phyloP scores from a whole-genome alignment of 2,329 filamentous ascomycete genomes.

The Leptodontidium sp. region DNA sequence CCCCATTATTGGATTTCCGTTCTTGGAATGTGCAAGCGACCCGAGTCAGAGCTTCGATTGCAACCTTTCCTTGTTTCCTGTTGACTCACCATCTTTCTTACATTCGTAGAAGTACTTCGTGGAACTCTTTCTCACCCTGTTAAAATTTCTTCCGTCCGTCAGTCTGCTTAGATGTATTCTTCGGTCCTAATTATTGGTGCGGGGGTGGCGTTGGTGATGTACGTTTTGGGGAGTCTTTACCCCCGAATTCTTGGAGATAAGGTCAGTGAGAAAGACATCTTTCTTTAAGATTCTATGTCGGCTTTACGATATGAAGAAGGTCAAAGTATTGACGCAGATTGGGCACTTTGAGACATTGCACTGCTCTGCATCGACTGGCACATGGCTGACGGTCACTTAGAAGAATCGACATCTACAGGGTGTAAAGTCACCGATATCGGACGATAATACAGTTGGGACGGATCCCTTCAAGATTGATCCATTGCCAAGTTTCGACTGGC shows the following conservation, averaged over 20 bases:
- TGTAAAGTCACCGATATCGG: background rate
- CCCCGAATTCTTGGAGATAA: constrained; percentile 5
- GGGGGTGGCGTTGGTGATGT: constrained; percentile 9
- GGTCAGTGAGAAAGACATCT: background rate
- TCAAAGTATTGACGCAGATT: background rate
- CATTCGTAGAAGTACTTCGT: background rate
- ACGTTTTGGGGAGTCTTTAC: background rate
- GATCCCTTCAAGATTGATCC: constrained; percentile 44
- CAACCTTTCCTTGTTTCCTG: constrained; percentile 1
- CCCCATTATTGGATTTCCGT: constrained; percentile 21
- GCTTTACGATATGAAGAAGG: background rate
- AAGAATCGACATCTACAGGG: background rate
- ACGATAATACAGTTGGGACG: background rate
- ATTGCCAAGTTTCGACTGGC: constrained; percentile 59
- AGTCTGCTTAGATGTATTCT: constrained; percentile 1
- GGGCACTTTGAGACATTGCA: background rate
- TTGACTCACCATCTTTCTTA: background rate
- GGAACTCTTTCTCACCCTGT: background rate
- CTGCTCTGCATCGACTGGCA: background rate
- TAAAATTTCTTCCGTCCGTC: background rate
- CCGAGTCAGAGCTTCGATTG: background rate
- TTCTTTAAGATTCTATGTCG: background rate
- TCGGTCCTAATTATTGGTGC: constrained; percentile 3
- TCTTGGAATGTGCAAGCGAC: constrained; percentile 18
- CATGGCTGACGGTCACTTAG: background rate